phyloP scores from a whole-genome alignment of 345 rosid species.

The Lumnitzera racemosa region DNA sequence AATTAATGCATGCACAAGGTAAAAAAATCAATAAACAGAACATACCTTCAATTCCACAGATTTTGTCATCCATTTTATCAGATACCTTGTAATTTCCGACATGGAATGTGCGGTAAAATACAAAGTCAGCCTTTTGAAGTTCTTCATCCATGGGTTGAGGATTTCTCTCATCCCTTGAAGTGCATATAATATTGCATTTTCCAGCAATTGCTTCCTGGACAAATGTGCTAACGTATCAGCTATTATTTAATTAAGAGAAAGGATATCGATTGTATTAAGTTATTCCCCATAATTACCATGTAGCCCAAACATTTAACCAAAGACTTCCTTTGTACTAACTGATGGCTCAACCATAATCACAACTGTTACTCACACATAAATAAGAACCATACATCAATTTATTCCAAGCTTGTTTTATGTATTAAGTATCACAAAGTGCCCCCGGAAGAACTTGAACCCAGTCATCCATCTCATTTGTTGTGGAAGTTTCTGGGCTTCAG shows the following conservation, averaged over 20 bases:
- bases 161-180: conserved; percentile 68
- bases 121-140: conserved; percentile 46
- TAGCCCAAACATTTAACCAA: too few species aligned
- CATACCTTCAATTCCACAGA: conserved; percentile 68
- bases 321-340: too few species aligned
- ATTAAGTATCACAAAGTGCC: too few species aligned
- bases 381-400: too few species aligned
- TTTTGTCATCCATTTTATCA: conserved; percentile 51
- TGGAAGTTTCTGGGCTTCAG: too few species aligned
- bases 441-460: too few species aligned
- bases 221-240: conserved; percentile 5
- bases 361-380: too few species aligned
- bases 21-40: not conserved
- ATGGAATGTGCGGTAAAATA: conserved; percentile 71
- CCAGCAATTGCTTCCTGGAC: conserved; percentile 81
- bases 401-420: too few species aligned
- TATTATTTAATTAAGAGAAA: not conserved
- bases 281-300: too few species aligned
- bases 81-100: conserved; percentile 32
- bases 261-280: too few species aligned
- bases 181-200: conserved; percentile 82
- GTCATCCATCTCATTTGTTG: too few species aligned
- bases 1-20: not conserved
- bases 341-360: too few species aligned
- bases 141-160: conserved; percentile 49